Base-by-base conservation (phyloP, 176 grass and related monocot genomes). In the Oryza coarctata region DNA sequence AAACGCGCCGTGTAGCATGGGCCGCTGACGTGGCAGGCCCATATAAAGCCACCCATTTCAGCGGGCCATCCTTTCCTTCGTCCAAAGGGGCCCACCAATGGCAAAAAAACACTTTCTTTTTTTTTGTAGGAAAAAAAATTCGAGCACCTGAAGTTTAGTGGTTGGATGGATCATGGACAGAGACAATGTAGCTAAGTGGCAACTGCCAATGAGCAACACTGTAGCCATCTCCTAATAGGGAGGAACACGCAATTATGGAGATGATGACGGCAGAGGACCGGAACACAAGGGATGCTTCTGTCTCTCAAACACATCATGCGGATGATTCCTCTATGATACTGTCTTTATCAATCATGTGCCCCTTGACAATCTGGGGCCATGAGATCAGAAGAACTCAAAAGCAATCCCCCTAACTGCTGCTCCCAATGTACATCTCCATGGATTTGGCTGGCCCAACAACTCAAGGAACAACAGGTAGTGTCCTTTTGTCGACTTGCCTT, bases 211-310 rank as follows among this genome's bases (percentile, higher is more conserved):
- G 25, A 77, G 34, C 9, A 11, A 20, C 17, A 44, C 17, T 34
- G 35, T 43, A 15, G 13, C 38, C 62, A 27, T 63, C 22, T 62
- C 52, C 44, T 9, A 52, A 45, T 29, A 57, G 3, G 6, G 1
- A 61, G 7, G 75, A 79, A 50, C 5, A 73, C 12, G 30, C 18
- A 74, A 50, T 55, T 67, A 47, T 52, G 62, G 31, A 66, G 69
- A 82, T 23, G 22, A 34, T 68, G 70, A 41, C 70, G 67, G 11
- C 25, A 49, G 14, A 49, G 36, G 69, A 58, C 77, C 68, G 10
- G 33, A 60, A 72, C 84, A 86, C 70, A 75, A 74, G 77, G 45
- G 84, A 32, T 86, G 77, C 62, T 68, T 75, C 69, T 75, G 44
- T 6, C 44, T 27, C 62, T 10, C 26, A 66, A 68, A 75, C 70